Base-by-base conservation (phyloP, 108 stramenopile genomes). In the Epipyxis sp. region DNA sequence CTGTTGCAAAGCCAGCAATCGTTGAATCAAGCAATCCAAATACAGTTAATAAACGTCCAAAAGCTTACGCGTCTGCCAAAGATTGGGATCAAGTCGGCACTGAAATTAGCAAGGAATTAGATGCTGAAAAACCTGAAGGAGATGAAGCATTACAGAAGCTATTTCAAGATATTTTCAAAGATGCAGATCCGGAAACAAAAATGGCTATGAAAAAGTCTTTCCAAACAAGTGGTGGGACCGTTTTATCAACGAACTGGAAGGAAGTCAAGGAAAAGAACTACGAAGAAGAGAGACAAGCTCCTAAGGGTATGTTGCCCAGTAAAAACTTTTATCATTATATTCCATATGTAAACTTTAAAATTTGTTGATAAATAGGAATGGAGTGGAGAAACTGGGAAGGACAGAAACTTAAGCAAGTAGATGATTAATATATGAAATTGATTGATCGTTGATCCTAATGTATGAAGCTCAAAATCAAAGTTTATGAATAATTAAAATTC, bases 121-220 rank as follows among this genome's bases (percentile, higher is more conserved):
- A 94, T 68, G 79, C 86, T 3, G 98, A 96, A 69, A 99, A 97
- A 81, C 95, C 95, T 29, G 89, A 93, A 68, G 97, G 96, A 0
- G 97, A 98, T 50, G 92, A 94, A 76, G 96, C 95, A 0, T 90
- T 97, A 82, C 95, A 98, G 82, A 87, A 87, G 69, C 90, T 99
- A 6, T 99, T 99, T 87, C 89, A 91, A 81, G 85, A 94, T 40
- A 98, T 99, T 57, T 98, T 98, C 81, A 82, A 80, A 46, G 86
- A 94, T 80, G 95, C 94, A 42, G 80, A 82, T 78, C 91, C 92
- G 42, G 93, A 95, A 34, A 97, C 96, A 0, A 79, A 90, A 37
- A 87, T 94, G 46, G 96, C 96, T 40, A 99, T 99, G 98, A 86
- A 94, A 80, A 99, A 99, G 81, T 88, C 87, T 54, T 97, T 93